Percentiles rank a stretch among this genome's conserved stretches.
Conservation (phyloP, 2,329 filamentous ascomycete genomes). For the Boeremia lycopersici region DNA sequence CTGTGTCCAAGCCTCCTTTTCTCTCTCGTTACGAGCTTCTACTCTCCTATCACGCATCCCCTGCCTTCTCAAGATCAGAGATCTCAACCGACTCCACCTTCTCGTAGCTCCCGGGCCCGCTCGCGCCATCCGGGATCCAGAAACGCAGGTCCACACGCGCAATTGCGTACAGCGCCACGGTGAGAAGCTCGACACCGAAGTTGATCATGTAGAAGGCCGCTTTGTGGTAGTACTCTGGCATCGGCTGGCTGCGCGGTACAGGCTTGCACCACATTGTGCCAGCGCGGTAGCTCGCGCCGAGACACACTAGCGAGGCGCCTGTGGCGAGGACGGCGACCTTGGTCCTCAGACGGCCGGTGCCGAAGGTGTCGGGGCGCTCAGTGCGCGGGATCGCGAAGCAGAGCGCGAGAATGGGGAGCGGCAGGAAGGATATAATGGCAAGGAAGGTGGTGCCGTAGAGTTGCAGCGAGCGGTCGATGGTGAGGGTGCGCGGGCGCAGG, state of each 20-base stretch:
- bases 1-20: too few species aligned
- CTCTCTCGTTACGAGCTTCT: too few species aligned
- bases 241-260: constrained; percentile 52
- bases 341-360: constrained; percentile 66
- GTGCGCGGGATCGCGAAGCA: constrained; percentile 53
- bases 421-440: constrained; percentile 69
- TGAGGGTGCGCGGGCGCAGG: constrained; percentile 56
- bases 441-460: constrained; percentile 67
- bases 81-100: neutral
- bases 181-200: constrained; percentile 73
- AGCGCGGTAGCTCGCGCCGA: constrained; percentile 72
- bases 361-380: constrained; percentile 64
- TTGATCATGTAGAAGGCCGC: constrained; percentile 80
- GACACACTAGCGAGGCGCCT: constrained; percentile 63
- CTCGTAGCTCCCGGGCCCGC: constrained; percentile 46
- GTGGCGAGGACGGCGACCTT: constrained; percentile 69
- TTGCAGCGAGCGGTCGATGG: constrained; percentile 67
- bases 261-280: constrained; percentile 61
- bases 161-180: constrained; percentile 69
- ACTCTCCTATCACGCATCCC: too few species aligned
- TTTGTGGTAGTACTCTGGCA: constrained; percentile 73
- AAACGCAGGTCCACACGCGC: constrained; percentile 76
- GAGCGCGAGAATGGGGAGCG: constrained; percentile 61
- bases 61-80: too few species aligned
- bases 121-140: constrained; percentile 73